Evolutionary conservation across 2,329 filamentous ascomycete genomes (phyloP).

Genomic region (Podosphaera leucotricha): DNA sequence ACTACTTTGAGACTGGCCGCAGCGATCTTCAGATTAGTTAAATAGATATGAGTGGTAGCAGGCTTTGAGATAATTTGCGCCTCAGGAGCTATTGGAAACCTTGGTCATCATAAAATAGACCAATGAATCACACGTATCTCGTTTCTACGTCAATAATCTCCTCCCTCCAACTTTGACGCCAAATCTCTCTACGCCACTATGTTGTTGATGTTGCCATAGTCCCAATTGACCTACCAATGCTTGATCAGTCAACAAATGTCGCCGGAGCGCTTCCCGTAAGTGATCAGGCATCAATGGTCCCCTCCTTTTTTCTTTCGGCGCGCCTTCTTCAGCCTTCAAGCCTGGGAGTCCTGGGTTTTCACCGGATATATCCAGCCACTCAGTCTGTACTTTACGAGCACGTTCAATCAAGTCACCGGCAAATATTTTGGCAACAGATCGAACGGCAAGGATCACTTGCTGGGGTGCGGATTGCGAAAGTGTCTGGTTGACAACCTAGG

Average conservation of each 20-base stretch:
- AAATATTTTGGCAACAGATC: slow-evolving; percentile 53
- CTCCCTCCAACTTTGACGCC: slow-evolving; percentile 12
- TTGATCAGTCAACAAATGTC: slow-evolving; percentile 41
- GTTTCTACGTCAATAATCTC: slow-evolving; percentile 13
- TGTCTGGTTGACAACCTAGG: slow-evolving; percentile 51
- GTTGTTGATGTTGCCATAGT: slow-evolving; percentile 36
- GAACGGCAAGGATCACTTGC: slow-evolving; percentile 52
- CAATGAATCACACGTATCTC: too few species aligned
- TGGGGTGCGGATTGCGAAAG: slow-evolving; percentile 56
- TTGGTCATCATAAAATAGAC: too few species aligned
- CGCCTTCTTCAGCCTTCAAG: slow-evolving; percentile 17
- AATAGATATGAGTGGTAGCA: too few species aligned
- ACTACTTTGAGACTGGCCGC: too few species aligned
- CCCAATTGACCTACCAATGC: slow-evolving; percentile 30
- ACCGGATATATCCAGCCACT: slow-evolving; percentile 37
- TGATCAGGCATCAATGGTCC: slow-evolving; percentile 51
- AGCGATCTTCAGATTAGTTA: too few species aligned
- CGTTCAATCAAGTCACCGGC: slow-evolving; percentile 52
- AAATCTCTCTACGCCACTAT: slow-evolving; percentile 35
- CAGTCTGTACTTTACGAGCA: slow-evolving; percentile 44
- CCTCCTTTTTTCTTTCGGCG: slow-evolving; percentile 18
- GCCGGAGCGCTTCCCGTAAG: slow-evolving; percentile 45
- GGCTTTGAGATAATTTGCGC: too few species aligned
- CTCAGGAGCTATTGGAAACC: too few species aligned
- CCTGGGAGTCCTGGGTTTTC: slow-evolving; percentile 32